These are phyloP conservation scores for Hericium erinaceus DNA, from an alignment of 768 basidiomycete species.

Conservation along the genomic window DNA sequence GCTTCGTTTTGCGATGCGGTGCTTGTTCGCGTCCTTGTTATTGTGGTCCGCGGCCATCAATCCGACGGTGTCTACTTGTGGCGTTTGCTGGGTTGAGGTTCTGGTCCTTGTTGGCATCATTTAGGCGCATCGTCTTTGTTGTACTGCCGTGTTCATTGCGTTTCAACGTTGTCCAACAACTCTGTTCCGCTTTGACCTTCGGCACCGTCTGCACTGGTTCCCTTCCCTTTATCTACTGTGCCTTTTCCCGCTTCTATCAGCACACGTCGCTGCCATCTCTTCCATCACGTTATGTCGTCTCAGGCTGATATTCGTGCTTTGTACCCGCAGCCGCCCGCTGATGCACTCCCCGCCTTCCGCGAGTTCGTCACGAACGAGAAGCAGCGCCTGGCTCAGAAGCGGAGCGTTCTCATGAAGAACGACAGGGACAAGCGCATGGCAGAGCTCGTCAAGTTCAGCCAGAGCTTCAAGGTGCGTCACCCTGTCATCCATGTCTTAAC, in stretches of 20 bases:
- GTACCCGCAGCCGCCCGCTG: conserved; percentile 47
- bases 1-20: background rate
- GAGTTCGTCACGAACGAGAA: conserved; percentile 91
- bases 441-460: conserved; percentile 87
- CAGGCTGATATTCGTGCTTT: background rate
- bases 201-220: too few relatives aligned
- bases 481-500: background rate
- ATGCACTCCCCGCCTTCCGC: conserved; percentile 77
- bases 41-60: background rate
- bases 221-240: too few relatives aligned
- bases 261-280: background rate
- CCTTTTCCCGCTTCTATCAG: background rate
- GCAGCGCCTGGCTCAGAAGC: conserved; percentile 83
- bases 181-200: too few relatives aligned
- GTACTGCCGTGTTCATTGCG: too few relatives aligned
- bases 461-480: conserved; percentile 78
- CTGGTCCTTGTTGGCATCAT: too few relatives aligned
- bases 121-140: too few relatives aligned
- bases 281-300: background rate
- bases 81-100: too few relatives aligned
- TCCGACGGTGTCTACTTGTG: background rate
- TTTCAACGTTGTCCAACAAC: too few relatives aligned
- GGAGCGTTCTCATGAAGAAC: conserved; percentile 78
- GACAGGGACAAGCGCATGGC: conserved; percentile 94
- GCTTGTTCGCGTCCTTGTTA: background rate